phyloP scores from a whole-genome alignment of 331 rosid species.

The Acacia concinna region DNA sequence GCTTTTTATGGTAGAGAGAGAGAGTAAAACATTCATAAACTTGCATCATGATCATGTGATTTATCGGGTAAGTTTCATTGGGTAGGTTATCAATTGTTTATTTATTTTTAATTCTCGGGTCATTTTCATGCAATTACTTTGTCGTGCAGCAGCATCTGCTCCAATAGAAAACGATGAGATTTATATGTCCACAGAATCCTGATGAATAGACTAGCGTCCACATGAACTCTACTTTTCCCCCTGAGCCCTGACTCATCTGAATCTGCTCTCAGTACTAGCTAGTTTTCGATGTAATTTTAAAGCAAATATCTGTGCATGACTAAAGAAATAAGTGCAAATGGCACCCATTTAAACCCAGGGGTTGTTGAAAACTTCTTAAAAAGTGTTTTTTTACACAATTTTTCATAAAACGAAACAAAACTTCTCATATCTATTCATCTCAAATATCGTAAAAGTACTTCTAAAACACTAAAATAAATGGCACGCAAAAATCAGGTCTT shows the following conservation, averaged over 20 bases:
- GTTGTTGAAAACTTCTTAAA: too few relatives aligned
- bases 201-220: slow-evolving; percentile 11
- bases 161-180: not conserved
- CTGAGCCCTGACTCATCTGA: slow-evolving; percentile 33
- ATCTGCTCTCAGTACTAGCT: not conserved
- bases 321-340: too few relatives aligned
- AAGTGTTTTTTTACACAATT: too few relatives aligned
- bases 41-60: not conserved
- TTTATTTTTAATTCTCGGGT: not conserved
- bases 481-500: not conserved
- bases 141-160: not conserved
- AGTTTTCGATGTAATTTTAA: too few relatives aligned
- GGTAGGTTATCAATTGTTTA: not conserved
- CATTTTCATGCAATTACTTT: not conserved
- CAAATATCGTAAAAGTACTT: too few relatives aligned
- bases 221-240: slow-evolving; percentile 16
- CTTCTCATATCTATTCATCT: too few relatives aligned
- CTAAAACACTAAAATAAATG: too few relatives aligned
- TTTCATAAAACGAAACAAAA: too few relatives aligned
- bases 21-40: not conserved
- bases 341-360: too few relatives aligned
- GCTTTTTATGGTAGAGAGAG: not conserved
- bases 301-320: too few relatives aligned
- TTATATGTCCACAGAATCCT: not conserved
- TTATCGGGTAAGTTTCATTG: not conserved